Base-by-base conservation (phyloP, 441 rosid genomes). In the Sinapis alba region DNA sequence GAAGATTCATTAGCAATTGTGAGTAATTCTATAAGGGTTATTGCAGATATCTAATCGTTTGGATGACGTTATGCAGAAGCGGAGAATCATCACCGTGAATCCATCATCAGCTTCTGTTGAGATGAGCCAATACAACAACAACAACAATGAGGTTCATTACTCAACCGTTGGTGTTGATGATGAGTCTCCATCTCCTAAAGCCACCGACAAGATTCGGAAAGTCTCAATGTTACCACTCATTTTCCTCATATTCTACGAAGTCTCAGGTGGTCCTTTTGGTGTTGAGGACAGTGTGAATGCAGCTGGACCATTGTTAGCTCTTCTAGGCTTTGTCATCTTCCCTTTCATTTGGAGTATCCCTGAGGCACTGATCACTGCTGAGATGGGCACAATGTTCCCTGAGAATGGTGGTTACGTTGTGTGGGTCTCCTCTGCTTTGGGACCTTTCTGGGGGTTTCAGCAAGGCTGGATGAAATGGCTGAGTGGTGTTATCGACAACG, bases 381-480 rank as follows among this genome's bases (percentile, higher is more conserved):
- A 47, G 54, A 47, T 47, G 54, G 54, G 20, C 20, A 47, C 54
- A 47, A 47, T 47, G 54, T 47, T 47, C 54, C 54, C 54, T 15
- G 54, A 47, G 54, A 47, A 47, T 2, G 54, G 54, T 1, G 54
- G 54, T 7, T 89, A 87, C 71, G 92, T 89, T 4, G 89, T 89
- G 32, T 89, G 94, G 92, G 94, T 89, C 36, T 83, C 92, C 0
- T 77, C 92, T 6, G 89, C 92, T 11, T 66, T 87, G 66, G 94
- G 92, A 27, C 92, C 92, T 0, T 87, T 83, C 34, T 89, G 89
- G 89, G 94, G 94, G 13, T 89, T 89, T 69, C 91, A 87, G 76
- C 89, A 86, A 78, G 94, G 94, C 7, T 89, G 91, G 94, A 86
- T 89, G 90, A 89, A 89, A 69, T 87, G 94, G 91, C 79, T 89